Percentiles rank a stretch among this genome's conserved stretches.
These are phyloP conservation scores for Phytophthora sp. DNA, from an alignment of 352 stramenopile species.

Conservation along the genomic window DNA sequence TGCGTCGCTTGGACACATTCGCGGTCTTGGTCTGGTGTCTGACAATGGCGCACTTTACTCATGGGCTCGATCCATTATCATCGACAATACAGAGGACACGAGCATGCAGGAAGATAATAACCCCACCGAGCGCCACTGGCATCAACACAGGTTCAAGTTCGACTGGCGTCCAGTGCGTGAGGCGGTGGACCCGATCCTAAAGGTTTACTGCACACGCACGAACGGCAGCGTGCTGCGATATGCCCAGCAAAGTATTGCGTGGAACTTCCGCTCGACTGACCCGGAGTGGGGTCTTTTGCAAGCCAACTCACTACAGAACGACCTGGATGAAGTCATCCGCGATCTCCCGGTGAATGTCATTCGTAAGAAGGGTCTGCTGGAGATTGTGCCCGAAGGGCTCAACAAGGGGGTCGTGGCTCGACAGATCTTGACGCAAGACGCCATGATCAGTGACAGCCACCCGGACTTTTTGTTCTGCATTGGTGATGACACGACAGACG, in stretches of 20 bases:
- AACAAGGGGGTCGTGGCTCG: conserved; percentile 97
- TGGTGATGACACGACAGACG: conserved; percentile 96
- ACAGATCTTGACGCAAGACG: conserved; percentile 93
- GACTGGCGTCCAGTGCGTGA: conserved; percentile 94
- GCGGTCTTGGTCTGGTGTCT: conserved; percentile 92
- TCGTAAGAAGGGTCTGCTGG: conserved; percentile 92
- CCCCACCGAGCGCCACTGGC: conserved; percentile 60
- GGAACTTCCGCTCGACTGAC: conserved; percentile 97
- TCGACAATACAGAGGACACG: conserved; percentile 46
- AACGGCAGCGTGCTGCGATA: conserved; percentile 95
- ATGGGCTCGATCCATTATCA: conserved; percentile 72
- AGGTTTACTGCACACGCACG: conserved; percentile 95
- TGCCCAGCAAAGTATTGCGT: conserved; percentile 95
- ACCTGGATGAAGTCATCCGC: conserved; percentile 80
- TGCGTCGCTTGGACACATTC: conserved; percentile 91
- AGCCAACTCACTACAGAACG: conserved; percentile 92
- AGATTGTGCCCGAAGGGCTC: conserved; percentile 95
- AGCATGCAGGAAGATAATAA: conserved; percentile 33
- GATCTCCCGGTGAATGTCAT: conserved; percentile 82
- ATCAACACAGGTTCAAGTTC: conserved; percentile 84
- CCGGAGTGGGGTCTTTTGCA: conserved; percentile 97
- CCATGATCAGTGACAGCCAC: conserved; percentile 68
- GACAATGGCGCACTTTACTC: conserved; percentile 96
- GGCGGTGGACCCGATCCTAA: conserved; percentile 92
- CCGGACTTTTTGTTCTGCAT: conserved; percentile 97